phyloP scores from a whole-genome alignment of 306 rosid genomes.

The Mucuna pruriens region DNA sequence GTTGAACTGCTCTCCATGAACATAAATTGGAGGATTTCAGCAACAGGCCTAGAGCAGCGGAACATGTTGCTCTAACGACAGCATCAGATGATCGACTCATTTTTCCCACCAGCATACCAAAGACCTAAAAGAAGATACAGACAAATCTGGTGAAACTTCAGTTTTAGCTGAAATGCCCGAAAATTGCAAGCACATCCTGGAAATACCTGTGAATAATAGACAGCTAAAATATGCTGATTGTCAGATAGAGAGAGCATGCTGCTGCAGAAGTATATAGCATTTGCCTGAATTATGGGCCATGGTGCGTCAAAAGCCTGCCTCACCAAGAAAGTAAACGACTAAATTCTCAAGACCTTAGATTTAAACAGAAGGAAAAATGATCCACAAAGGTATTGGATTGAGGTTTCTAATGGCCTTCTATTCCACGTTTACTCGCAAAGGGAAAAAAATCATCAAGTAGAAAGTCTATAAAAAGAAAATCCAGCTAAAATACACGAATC shows the following conservation, averaged over 20 bases:
- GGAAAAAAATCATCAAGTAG: conserved; percentile 6
- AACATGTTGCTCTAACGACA: conserved; percentile 87
- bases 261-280: conserved; percentile 88
- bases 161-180: conserved; percentile 20
- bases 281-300: conserved; percentile 94
- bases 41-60: conserved; percentile 83
- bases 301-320: conserved; percentile 97
- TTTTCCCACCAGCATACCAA: conserved; percentile 76
- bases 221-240: conserved; percentile 76
- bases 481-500: conserved; percentile 21
- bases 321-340: conserved; percentile 41
- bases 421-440: conserved; percentile 25
- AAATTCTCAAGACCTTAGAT: conserved; percentile 32
- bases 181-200: conserved; percentile 22
- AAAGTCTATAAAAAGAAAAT: conserved; percentile 25
- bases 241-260: conserved; percentile 80
- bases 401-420: conserved; percentile 8
- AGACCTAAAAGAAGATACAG: conserved; percentile 61
- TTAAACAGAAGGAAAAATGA: conserved; percentile 27
- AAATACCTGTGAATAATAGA: conserved; percentile 74
- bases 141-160: conserved; percentile 27
- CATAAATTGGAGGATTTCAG: conserved; percentile 70
- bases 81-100: conserved; percentile 81
- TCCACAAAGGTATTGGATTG: conserved; percentile 12
- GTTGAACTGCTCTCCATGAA: conserved; percentile 60